Evolutionary conservation across 1,139 yeast species (phyloP).

Genomic region (Saccharomyces pastorianus): DNA sequence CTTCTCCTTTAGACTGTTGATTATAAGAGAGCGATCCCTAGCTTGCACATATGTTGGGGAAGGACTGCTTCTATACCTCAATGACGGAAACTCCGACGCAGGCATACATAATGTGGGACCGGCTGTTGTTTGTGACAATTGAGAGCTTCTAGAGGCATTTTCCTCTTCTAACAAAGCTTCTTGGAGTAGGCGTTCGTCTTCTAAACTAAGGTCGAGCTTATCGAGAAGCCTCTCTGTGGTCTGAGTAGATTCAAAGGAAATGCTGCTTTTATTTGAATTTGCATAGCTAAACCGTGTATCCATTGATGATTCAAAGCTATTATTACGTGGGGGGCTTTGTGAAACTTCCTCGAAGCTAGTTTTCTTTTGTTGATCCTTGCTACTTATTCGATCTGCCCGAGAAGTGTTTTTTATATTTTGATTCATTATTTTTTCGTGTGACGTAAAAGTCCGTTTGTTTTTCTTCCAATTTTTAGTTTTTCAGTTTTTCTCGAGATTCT

Average conservation of each 20-base stretch:
- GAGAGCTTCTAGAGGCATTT: neutral
- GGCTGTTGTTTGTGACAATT: slow-evolving; percentile 1
- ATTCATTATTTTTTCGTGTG: neutral
- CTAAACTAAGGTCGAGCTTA: slow-evolving; percentile 26
- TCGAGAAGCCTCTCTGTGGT: slow-evolving; percentile 29
- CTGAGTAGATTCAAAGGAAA: slow-evolving; percentile 27
- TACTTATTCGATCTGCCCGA: neutral
- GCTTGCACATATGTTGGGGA: neutral
- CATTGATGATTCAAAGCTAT: neutral
- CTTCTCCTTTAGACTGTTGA: slow-evolving; percentile 8
- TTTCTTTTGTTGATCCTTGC: neutral
- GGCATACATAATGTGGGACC: slow-evolving; percentile 25
- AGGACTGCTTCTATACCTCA: slow-evolving; percentile 11
- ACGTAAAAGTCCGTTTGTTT: slow-evolving; percentile 1
- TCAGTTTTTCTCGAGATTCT: neutral
- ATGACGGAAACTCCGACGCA: slow-evolving; percentile 29
- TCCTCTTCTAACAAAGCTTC: slow-evolving; percentile 22
- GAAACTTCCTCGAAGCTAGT: neutral
- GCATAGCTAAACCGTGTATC: neutral
- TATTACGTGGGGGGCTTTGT: neutral
- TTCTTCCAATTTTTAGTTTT: neutral
- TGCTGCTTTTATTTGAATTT: slow-evolving; percentile 10
- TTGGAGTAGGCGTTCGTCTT: slow-evolving; percentile 27
- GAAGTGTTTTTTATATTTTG: neutral
- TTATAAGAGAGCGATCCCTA: slow-evolving; percentile 3